Conservation (phyloP, 768 basidiomycete genomes). For the Leccinum disarticulatum region DNA sequence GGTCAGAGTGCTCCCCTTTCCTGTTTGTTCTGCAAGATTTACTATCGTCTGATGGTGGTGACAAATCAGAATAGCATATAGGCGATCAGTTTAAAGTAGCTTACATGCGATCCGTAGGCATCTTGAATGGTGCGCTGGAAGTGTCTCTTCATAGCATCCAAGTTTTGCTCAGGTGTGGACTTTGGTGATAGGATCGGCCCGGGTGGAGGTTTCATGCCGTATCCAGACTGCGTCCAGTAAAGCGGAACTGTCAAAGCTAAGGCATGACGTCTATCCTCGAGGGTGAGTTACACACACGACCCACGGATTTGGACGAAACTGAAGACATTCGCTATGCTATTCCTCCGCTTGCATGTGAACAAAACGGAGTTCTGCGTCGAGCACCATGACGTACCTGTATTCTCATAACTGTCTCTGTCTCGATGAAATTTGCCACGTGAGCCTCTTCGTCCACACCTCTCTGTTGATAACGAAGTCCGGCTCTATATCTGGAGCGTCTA, state of each 20-base stretch:
- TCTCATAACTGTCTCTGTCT: conserved; percentile 87
- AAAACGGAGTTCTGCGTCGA: background rate
- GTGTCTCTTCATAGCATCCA: conserved; percentile 71
- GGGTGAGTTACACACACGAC: conserved; percentile 57
- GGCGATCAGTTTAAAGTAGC: conserved; percentile 18
- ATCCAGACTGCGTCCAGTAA: conserved; percentile 89
- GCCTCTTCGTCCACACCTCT: conserved; percentile 93
- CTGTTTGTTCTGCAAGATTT: conserved; percentile 88
- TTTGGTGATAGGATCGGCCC: conserved; percentile 73
- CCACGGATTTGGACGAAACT: conserved; percentile 90
- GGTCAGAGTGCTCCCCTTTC: conserved; percentile 83
- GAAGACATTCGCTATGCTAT: conserved; percentile 74
- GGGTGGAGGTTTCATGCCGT: conserved; percentile 87
- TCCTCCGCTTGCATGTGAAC: conserved; percentile 49
- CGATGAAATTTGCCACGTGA: conserved; percentile 93
- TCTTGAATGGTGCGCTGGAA: conserved; percentile 63
- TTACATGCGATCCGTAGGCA: conserved; percentile 77
- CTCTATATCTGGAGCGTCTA: conserved; percentile 82
- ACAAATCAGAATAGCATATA: conserved; percentile 7
- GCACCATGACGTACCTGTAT: conserved; percentile 56
- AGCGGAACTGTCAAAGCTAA: conserved; percentile 66
- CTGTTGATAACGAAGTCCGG: conserved; percentile 92
- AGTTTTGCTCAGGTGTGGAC: conserved; percentile 68
- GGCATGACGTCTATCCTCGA: background rate
- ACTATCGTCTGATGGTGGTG: conserved; percentile 59